Base-by-base conservation (phyloP, 768 basidiomycete species). In the Amanita molliuscula region DNA sequence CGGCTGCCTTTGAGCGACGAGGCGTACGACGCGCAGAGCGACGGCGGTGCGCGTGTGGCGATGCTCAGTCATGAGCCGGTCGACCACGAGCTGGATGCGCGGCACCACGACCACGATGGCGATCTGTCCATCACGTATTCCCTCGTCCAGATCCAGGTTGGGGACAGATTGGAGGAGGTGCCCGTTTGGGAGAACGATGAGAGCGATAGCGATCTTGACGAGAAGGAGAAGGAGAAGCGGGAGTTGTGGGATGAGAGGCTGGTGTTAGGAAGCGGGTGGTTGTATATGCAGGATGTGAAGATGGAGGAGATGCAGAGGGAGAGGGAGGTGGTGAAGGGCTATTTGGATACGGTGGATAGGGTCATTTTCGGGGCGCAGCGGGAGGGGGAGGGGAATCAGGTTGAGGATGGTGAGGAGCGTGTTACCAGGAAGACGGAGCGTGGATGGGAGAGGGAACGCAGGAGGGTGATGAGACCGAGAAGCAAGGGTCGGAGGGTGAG, bases 101-200 rank as follows among this genome's bases (percentile, higher is more conserved):
- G 48, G 18, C 63, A 61, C 34, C 50, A 51, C 21, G 56, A 58
- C n/a, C 63, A 59, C 7, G 63, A 64, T 20, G 69, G 71, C 20
- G 84, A 84, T 53, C 67, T 74, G 48, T 77, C 81, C 4, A 73
- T 87, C 51, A 78, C 82, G 1, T 84, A 84, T 59, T 82, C 82
- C 6, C 68, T 82, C 23, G 23, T 47, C 11, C 46, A 34, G 29
- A 72, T 88, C 21, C 81, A 76, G 51, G 82, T 87, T 11, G 76
- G 82, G 51, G 86, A 86, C 5, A 71, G 76, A 25, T 65, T 70
- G 34, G 77, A 80, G 56, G 73, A 72, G 15, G 73, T 92, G 6
- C 84, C 85, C 0, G 86, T 92, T 1, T 91, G 89, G 89, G 84
- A 87, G 54, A 84, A 88, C 53, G 82, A 84, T 45, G 73, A 78